Conservation (phyloP, 768 basidiomycete genomes). For the Floccularia luteovirens region DNA sequence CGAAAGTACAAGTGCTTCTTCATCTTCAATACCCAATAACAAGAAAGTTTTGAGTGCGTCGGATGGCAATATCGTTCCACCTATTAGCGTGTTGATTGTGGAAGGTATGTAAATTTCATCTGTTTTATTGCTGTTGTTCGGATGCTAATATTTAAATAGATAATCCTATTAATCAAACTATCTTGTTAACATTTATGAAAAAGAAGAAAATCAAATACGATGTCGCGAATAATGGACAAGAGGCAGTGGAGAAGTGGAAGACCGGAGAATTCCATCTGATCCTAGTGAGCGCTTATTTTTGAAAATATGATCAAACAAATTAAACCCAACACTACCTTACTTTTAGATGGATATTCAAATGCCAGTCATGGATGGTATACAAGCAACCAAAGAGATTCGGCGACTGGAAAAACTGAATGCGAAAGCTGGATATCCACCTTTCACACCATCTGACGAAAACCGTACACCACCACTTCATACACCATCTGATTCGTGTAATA, state of each 20-base stretch:
- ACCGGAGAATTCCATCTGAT: constrained; percentile 94
- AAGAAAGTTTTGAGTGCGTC: constrained; percentile 38
- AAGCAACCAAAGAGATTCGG: constrained; percentile 94
- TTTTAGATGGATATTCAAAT: constrained; percentile 98
- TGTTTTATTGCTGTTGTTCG: constrained; percentile 1
- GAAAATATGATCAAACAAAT: constrained; percentile 9
- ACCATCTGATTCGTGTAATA: constrained; percentile 43
- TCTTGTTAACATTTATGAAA: constrained; percentile 94
- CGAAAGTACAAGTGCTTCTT: constrained; percentile 17
- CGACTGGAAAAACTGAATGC: constrained; percentile 67
- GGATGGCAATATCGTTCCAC: constrained; percentile 80
- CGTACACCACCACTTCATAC: constrained; percentile 24
- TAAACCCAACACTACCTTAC: no score
- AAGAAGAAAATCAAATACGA: constrained; percentile 95
- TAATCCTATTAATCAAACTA: constrained; percentile 97
- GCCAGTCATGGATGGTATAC: constrained; percentile 97
- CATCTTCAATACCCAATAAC: constrained; percentile 34
- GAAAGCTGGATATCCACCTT: constrained; percentile 58
- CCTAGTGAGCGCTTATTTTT: constrained; percentile 49
- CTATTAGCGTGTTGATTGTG: constrained; percentile 96
- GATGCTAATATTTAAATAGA: constrained; percentile 41
- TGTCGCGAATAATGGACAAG: constrained; percentile 89
- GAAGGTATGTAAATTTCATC: constrained; percentile 58
- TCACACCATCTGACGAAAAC: constrained; percentile 56
- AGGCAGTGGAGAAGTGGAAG: constrained; percentile 94